phyloP scores from a whole-genome alignment of 768 basidiomycete species.

The Amanita brunnescens region DNA sequence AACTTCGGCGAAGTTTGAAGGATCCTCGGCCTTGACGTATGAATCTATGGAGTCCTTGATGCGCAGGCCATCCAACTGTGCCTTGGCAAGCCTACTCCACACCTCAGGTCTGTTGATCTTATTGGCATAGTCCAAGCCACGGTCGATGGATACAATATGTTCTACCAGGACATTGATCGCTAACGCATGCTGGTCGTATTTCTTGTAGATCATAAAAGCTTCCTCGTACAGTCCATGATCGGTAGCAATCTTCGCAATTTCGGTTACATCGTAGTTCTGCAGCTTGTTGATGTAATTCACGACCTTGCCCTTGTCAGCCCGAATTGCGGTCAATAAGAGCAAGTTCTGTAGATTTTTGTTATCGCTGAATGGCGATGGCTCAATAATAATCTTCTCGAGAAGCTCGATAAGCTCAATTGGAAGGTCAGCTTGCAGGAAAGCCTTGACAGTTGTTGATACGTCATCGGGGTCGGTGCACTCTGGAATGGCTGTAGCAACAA shows the following conservation, averaged over 20 bases:
- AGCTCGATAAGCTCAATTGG: constrained; percentile 96
- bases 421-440: constrained; percentile 94
- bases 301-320: constrained; percentile 97
- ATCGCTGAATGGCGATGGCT: constrained; percentile 95
- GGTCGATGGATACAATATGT: constrained; percentile 95
- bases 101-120: constrained; percentile 96
- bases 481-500: constrained; percentile 90
- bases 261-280: constrained; percentile 87
- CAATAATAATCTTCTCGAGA: constrained; percentile 96
- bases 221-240: constrained; percentile 96
- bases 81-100: constrained; percentile 97
- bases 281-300: constrained; percentile 97
- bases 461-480: constrained; percentile 98
- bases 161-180: constrained; percentile 98
- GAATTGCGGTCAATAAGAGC: constrained; percentile 88
- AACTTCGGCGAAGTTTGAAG: constrained; percentile 89
- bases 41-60: constrained; percentile 99
- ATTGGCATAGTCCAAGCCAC: constrained; percentile 90
- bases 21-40: constrained; percentile 96
- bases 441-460: constrained; percentile 97
- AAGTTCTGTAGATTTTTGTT: constrained; percentile 96
- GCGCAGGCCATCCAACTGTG: constrained; percentile 94
- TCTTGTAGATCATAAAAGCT: constrained; percentile 95
- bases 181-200: constrained; percentile 89
- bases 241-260: constrained; percentile 95